A percentile compares a stretch with the other conserved stretches of the same genome.
Evolutionary conservation across 2,329 filamentous ascomycete genomes (phyloP).

Genomic region (Ceratocystis variospora): DNA sequence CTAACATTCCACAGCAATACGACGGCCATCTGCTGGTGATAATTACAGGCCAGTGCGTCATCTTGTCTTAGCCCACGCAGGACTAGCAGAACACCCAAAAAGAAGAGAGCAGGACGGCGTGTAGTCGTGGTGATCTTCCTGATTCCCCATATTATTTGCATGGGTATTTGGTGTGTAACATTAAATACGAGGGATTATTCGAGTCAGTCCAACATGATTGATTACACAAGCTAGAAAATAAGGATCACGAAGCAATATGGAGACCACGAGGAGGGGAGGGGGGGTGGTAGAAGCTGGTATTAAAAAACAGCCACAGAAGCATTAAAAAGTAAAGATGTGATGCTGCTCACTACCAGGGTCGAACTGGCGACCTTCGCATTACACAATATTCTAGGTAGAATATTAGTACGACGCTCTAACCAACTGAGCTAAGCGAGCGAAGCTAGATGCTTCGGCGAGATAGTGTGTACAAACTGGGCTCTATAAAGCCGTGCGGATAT

Average conservation of each 20-base stretch:
- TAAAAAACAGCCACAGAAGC: neutral
- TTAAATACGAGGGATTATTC: neutral
- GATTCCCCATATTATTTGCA: neutral
- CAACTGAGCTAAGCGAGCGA: constrained; percentile 19
- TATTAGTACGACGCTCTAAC: constrained; percentile 19
- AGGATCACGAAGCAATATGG: neutral
- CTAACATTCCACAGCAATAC: too few species aligned
- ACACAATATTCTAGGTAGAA: constrained; percentile 13
- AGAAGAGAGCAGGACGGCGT: neutral
- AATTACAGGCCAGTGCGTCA: neutral
- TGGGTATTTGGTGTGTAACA: neutral
- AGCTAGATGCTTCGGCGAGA: neutral
- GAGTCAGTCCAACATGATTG: neutral
- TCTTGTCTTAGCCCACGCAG: neutral
- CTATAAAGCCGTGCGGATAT: too few species aligned
- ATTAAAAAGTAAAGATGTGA: too few species aligned
- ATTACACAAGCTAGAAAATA: neutral
- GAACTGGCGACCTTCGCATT: constrained; percentile 19
- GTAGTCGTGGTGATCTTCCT: neutral
- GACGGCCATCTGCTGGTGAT: too few species aligned
- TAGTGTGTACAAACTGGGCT: too few species aligned
- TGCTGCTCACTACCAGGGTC: constrained; percentile 18
- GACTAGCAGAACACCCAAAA: neutral
- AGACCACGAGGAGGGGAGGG: neutral
- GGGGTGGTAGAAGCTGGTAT: neutral